A percentile compares a stretch with the other conserved stretches of the same genome.
These are phyloP conservation scores for Crataegus laevigata DNA, from an alignment of 306 rosid species.

Conservation along the genomic window DNA sequence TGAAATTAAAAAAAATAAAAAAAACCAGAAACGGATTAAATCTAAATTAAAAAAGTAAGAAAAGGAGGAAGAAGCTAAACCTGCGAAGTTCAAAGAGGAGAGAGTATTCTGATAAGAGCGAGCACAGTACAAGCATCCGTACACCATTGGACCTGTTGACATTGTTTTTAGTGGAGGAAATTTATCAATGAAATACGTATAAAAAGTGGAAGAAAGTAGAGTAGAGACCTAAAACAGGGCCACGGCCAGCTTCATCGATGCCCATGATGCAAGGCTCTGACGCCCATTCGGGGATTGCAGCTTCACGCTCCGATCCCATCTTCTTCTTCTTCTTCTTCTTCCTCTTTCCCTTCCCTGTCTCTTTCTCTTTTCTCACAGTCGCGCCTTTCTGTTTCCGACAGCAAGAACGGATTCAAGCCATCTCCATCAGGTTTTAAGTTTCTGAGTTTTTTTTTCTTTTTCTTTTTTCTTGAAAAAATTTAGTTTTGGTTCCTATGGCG, in stretches of 20 bases:
- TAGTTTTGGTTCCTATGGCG: too few relatives aligned
- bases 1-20: too few relatives aligned
- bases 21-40: not conserved
- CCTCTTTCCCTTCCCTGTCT: too few relatives aligned
- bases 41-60: not conserved
- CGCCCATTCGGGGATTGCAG: slow-evolving; percentile 48
- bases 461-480: too few relatives aligned
- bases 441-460: too few relatives aligned
- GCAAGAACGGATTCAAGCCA: too few relatives aligned
- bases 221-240: slow-evolving; percentile 67
- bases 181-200: not conserved
- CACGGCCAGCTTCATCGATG: slow-evolving; percentile 96
- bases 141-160: slow-evolving; percentile 52
- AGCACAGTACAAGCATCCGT: slow-evolving; percentile 76
- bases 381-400: too few relatives aligned
- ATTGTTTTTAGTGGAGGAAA: not conserved
- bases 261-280: slow-evolving; percentile 79
- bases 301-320: slow-evolving; percentile 39
- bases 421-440: too few relatives aligned
- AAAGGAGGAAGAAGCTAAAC: slow-evolving; percentile 19
- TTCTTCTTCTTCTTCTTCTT: too few relatives aligned
- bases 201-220: not conserved
- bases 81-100: slow-evolving; percentile 73
- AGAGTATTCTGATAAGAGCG: slow-evolving; percentile 62
- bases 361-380: too few relatives aligned